These are phyloP conservation scores for Pichiaceae sp. DNA, from an alignment of 1,139 yeast species.

Conservation along the genomic window DNA sequence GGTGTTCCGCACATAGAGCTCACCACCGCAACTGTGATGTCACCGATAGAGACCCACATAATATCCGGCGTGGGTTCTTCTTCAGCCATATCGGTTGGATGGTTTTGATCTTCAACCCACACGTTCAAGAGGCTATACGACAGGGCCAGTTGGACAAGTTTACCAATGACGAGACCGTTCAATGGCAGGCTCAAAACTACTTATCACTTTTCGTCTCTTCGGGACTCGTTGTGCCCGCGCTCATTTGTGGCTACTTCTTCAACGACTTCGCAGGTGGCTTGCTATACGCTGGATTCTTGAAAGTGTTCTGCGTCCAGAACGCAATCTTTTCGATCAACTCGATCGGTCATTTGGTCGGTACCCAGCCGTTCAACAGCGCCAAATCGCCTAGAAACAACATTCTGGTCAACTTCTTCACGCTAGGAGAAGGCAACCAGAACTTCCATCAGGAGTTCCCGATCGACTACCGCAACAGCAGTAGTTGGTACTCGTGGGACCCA, in stretches of 20 bases:
- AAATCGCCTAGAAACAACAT: conserved; percentile 46
- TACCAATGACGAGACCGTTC: conserved; percentile 31
- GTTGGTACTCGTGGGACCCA: conserved; percentile 53
- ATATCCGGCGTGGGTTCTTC: conserved; percentile 46
- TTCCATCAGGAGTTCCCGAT: conserved; percentile 72
- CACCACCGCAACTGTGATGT: conserved; percentile 60
- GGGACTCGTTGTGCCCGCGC: conserved; percentile 41
- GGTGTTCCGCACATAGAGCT: conserved; percentile 62
- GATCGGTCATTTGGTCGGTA: conserved; percentile 47
- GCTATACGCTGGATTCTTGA: conserved; percentile 52
- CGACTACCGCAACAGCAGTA: conserved; percentile 50
- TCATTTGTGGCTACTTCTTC: conserved; percentile 34
- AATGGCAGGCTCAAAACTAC: conserved; percentile 54
- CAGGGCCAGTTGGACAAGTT: conserved; percentile 28
- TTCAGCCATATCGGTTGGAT: conserved; percentile 66
- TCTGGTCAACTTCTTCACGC: conserved; percentile 43
- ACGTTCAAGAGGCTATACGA: conserved; percentile 26
- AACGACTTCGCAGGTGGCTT: conserved; percentile 49
- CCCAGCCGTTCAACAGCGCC: conserved; percentile 57
- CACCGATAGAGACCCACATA: conserved; percentile 61
- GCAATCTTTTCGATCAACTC: conserved; percentile 50
- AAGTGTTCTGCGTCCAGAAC: conserved; percentile 48
- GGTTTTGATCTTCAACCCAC: conserved; percentile 42
- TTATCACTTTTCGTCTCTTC: conserved; percentile 34
- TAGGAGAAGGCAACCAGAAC: conserved; percentile 62